Conservation (phyloP, 192 early-diverging fungal genomes). For the Rhizophagus prolifer region DNA sequence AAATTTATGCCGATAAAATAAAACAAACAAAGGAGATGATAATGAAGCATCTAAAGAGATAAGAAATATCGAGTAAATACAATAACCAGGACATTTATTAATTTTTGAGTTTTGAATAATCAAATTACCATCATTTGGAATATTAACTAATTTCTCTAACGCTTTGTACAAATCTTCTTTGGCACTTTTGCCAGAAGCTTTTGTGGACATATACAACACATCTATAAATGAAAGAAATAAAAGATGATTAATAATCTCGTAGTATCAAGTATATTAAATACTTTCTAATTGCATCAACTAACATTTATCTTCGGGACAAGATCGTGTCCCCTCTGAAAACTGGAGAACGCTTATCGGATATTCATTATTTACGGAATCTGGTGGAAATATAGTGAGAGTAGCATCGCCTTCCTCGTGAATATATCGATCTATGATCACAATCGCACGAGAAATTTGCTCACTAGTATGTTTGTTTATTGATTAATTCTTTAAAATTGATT, state of each 20-base stretch:
- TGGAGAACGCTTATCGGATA: conserved; percentile 45
- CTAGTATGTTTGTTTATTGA: conserved; percentile 36
- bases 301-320: conserved; percentile 46
- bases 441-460: conserved; percentile 44
- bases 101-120: conserved; percentile 1
- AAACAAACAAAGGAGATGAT: conserved; percentile 36
- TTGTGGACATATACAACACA: conserved; percentile 35
- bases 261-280: neutral
- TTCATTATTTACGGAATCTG: conserved; percentile 31
- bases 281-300: conserved; percentile 12
- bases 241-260: neutral
- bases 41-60: conserved; percentile 1
- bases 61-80: conserved; percentile 14
- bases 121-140: neutral
- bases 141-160: conserved; percentile 18
- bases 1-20: conserved; percentile 48
- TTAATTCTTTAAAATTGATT: conserved; percentile 12
- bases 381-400: conserved; percentile 36
- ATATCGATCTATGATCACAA: conserved; percentile 46
- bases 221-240: conserved; percentile 20
- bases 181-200: conserved; percentile 5
- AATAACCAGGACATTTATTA: conserved; percentile 31
- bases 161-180: conserved; percentile 26
- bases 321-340: conserved; percentile 41
- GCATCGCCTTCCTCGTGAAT: conserved; percentile 42